Evolutionary conservation across 2,329 filamentous ascomycete genomes (phyloP), one percentile per base, ranked within the genome.

Genomic region (Colletotrichum sp.): DNA sequence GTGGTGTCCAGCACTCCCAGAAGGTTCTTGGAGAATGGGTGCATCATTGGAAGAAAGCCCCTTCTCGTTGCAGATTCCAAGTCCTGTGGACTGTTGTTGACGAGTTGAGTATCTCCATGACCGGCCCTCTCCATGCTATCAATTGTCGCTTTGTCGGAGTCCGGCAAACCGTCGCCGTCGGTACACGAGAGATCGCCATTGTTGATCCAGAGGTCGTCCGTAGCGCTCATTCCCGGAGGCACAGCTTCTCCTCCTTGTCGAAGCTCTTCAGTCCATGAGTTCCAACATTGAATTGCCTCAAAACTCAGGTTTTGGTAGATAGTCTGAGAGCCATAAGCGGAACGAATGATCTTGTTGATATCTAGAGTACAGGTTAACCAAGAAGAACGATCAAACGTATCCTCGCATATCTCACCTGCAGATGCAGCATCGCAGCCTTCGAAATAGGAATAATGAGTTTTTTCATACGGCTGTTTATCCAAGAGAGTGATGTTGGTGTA

Each of bases 401-500:
- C 52, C 52, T 26, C 52, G 18, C 52, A 21, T 12, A 26, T 24
- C 72, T 76, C 65, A 85, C 83, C 85, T 65, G 87, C 86, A 6
- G 86, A 88, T 0, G 87, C 87, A 5, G 83, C 83, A 78, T 88
- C 86, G 39, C 85, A 84, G 24, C 87, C 88, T 2, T 81, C 72
- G 1, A 81, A 75, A 65, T 86, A 86, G 9, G 85, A 84, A 67
- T 89, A 89, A 0, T 78, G 79, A 0, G 82, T 81, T 30, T 84
- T 71, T 15, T 86, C 83, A 36, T 88, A 64, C 82, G 32, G 85
- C 75, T 90, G 86, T 77, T 84, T 84, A 79, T 90, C 89, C 34
- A 91, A 83, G 8, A 90, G 83, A 10, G 84, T 89, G 30, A 90
- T 82, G 75, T 87, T 83, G 8, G 28, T 82, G 79, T 89, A 90